These are phyloP conservation scores for Cyclostephanos invisitatus DNA, from an alignment of 108 stramenopile species.

Conservation along the genomic window DNA sequence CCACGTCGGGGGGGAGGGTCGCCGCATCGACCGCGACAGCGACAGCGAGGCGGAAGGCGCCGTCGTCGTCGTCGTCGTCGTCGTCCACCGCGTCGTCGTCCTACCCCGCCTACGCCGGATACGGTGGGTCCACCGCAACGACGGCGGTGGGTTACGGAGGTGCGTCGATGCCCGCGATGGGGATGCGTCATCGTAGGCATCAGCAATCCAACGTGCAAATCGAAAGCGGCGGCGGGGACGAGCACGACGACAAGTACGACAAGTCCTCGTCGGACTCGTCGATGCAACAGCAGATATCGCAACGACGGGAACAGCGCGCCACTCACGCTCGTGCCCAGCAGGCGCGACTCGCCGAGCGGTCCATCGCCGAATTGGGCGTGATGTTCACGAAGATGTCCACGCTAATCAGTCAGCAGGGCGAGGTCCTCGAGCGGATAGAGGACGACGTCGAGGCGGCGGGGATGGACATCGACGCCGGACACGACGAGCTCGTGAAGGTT, in stretches of 20 bases:
- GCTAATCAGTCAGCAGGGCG: conserved; percentile 70
- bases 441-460: conserved; percentile 86
- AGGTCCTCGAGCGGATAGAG: conserved; percentile 83
- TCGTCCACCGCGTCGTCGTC: not conserved
- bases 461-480: conserved; percentile 73
- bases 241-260: conserved; percentile 50
- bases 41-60: not conserved
- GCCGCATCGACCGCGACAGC: not conserved
- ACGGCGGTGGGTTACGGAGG: conserved; percentile 44
- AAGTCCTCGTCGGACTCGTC: conserved; percentile 45
- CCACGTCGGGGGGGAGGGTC: conserved; percentile 26
- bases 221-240: conserved; percentile 32
- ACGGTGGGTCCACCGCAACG: conserved; percentile 18
- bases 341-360: conserved; percentile 76
- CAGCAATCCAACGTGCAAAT: conserved; percentile 28
- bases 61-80: not conserved
- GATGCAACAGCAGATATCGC: conserved; percentile 62
- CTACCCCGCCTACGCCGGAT: conserved; percentile 38
- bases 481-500: conserved; percentile 77
- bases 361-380: conserved; percentile 62
- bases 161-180: conserved; percentile 31
- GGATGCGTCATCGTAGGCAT: conserved; percentile 67
- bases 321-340: conserved; percentile 68
- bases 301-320: conserved; percentile 65
- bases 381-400: conserved; percentile 86